phyloP scores from a whole-genome alignment of 2,329 filamentous ascomycete species.

The Rutstroemia sp. region DNA sequence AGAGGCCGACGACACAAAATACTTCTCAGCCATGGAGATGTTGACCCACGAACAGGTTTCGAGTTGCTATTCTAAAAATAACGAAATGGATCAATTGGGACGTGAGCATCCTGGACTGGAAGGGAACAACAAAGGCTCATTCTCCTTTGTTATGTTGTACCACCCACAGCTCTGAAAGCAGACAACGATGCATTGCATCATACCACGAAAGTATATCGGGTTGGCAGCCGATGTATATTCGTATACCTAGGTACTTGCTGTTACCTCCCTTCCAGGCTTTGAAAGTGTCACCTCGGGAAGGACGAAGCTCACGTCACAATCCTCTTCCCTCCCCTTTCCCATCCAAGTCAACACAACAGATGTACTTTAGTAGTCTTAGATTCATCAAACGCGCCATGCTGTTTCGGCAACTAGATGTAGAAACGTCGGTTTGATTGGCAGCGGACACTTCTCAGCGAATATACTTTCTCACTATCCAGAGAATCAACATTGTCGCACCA shows the following conservation, averaged over 20 bases:
- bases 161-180: slow-evolving; percentile 1
- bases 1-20: background rate
- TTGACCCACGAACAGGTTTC: too few species aligned
- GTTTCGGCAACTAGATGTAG: background rate
- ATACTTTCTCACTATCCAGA: background rate
- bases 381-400: too few species aligned
- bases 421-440: background rate
- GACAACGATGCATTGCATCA: background rate
- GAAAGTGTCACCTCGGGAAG: background rate
- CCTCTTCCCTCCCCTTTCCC: too few species aligned
- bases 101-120: background rate
- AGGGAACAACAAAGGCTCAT: background rate
- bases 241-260: background rate
- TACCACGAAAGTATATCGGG: background rate
- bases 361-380: too few species aligned
- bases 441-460: background rate
- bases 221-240: background rate
- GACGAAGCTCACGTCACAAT: background rate
- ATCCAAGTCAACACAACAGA: background rate
- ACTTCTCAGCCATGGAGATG: too few species aligned
- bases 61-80: background rate
- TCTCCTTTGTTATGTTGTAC: slow-evolving; percentile 1
- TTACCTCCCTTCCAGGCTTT: background rate
- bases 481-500: background rate
- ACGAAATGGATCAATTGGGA: background rate